phyloP scores from a whole-genome alignment of 768 basidiomycete genomes.

The Sarcodon aspratus region DNA sequence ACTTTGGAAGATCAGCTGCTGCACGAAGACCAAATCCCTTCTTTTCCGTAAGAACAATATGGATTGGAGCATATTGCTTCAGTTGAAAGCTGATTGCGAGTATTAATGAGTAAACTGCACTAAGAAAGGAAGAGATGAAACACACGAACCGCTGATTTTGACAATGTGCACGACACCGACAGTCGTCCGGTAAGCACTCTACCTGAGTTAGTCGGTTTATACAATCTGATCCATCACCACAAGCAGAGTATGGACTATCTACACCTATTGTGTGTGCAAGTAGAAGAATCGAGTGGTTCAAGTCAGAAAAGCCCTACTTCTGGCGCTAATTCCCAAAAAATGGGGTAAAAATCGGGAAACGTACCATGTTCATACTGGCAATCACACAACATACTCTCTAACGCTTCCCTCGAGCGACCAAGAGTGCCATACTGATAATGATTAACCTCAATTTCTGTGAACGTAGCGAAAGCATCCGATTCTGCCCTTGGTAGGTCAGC shows the following conservation, averaged over 20 bases:
- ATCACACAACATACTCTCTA: constrained; percentile 95
- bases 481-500: constrained; percentile 71
- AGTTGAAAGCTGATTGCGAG: constrained; percentile 62
- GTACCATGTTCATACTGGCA: constrained; percentile 76
- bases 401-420: constrained; percentile 78
- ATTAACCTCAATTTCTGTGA: constrained; percentile 64
- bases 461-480: constrained; percentile 58
- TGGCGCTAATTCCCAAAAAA: no score
- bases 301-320: no score
- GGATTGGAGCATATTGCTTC: constrained; percentile 73
- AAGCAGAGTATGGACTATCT: constrained; percentile 56
- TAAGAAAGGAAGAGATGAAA: background rate
- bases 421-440: constrained; percentile 81
- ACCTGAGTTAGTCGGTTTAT: constrained; percentile 97
- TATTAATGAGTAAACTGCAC: background rate
- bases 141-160: constrained; percentile 81
- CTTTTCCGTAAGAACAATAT: constrained; percentile 88
- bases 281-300: no score
- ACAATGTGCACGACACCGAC: constrained; percentile 71
- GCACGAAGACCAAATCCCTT: constrained; percentile 93
- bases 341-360: constrained; percentile 20
- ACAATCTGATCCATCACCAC: constrained; percentile 84
- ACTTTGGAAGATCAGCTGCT: constrained; percentile 48
- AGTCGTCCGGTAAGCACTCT: constrained; percentile 87
- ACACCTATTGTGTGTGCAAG: constrained; percentile 25